Percentiles rank a stretch among this genome's conserved stretches.
These are phyloP conservation scores for Tardiomyces blankii DNA, from an alignment of 1,139 yeast species.

Conservation along the genomic window DNA sequence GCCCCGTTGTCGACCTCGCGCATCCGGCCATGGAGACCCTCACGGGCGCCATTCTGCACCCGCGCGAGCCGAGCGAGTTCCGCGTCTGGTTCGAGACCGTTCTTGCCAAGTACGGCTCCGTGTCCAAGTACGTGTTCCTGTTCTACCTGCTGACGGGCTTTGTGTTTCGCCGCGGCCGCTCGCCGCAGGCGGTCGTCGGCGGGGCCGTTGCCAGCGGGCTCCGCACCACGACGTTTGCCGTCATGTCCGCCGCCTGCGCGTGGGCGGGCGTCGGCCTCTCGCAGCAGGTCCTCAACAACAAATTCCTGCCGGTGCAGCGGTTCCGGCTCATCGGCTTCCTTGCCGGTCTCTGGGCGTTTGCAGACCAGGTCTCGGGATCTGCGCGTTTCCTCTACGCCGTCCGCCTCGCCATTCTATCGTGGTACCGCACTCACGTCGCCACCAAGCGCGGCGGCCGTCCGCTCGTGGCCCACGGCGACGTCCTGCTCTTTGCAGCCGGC, in stretches of 20 bases:
- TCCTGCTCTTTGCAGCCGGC: slow-evolving; percentile 22
- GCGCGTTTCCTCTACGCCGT: slow-evolving; percentile 26
- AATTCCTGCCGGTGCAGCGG: slow-evolving; percentile 23
- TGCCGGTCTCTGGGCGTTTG: slow-evolving; percentile 31
- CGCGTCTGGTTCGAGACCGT: slow-evolving; percentile 19
- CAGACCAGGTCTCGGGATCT: slow-evolving; percentile 26
- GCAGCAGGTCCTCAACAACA: slow-evolving; percentile 22
- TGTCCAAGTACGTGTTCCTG: slow-evolving; percentile 22
- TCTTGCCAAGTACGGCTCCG: slow-evolving; percentile 16
- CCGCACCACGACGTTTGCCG: slow-evolving; percentile 24
- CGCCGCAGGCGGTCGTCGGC: background rate
- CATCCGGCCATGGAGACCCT: slow-evolving; percentile 27
- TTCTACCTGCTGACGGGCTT: slow-evolving; percentile 19
- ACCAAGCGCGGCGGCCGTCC: slow-evolving; percentile 15
- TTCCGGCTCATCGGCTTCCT: slow-evolving; percentile 28
- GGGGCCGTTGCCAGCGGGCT: slow-evolving; percentile 6
- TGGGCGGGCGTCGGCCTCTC: slow-evolving; percentile 31
- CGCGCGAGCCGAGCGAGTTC: slow-evolving; percentile 21
- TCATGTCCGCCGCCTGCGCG: slow-evolving; percentile 28
- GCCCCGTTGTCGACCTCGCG: slow-evolving; percentile 25
- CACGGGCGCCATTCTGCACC: slow-evolving; percentile 30
- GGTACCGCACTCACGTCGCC: slow-evolving; percentile 25
- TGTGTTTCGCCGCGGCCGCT: slow-evolving; percentile 1
- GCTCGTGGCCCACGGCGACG: slow-evolving; percentile 21
- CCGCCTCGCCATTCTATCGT: slow-evolving; percentile 27